Evolutionary conservation across 495 filamentous ascomycete genomes (phyloP).

Genomic region (Rostrohypoxylon terebratum): DNA sequence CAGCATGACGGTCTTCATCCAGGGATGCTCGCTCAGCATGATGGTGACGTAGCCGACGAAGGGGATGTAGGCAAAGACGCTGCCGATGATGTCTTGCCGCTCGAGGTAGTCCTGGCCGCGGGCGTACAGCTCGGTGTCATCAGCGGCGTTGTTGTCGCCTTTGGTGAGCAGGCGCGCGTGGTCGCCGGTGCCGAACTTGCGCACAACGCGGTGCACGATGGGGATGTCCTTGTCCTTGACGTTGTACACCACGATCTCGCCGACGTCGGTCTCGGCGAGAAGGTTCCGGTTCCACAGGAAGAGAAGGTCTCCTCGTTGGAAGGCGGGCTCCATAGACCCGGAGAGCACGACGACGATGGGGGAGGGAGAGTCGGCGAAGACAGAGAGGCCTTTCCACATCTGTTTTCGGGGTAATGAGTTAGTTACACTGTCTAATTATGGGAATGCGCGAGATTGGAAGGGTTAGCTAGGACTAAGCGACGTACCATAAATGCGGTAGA

Average conservation of each 20-base stretch:
- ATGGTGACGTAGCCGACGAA: constrained; percentile 99
- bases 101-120: constrained; percentile 84
- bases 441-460: not conserved
- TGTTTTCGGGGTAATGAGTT: constrained; percentile 35
- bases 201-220: constrained; percentile 89
- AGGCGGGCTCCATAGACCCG: constrained; percentile 96
- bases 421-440: not conserved
- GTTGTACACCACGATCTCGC: constrained; percentile 96
- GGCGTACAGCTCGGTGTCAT: constrained; percentile 95
- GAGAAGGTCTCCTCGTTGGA: constrained; percentile 92
- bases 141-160: constrained; percentile 94
- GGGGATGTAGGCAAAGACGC: constrained; percentile 92
- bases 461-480: not conserved
- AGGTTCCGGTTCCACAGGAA: constrained; percentile 93
- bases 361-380: constrained; percentile 85
- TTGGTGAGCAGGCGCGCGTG: constrained; percentile 82
- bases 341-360: constrained; percentile 97
- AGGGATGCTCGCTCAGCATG: constrained; percentile 94
- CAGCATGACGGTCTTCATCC: constrained; percentile 94
- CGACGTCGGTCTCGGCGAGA: constrained; percentile 73
- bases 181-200: constrained; percentile 72
- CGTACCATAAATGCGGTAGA: constrained; percentile 91
- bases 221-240: constrained; percentile 91
- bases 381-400: constrained; percentile 95
- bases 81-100: constrained; percentile 91